Base-by-base conservation (phyloP, 768 basidiomycete species). In the Daedaleopsis sinensis region DNA sequence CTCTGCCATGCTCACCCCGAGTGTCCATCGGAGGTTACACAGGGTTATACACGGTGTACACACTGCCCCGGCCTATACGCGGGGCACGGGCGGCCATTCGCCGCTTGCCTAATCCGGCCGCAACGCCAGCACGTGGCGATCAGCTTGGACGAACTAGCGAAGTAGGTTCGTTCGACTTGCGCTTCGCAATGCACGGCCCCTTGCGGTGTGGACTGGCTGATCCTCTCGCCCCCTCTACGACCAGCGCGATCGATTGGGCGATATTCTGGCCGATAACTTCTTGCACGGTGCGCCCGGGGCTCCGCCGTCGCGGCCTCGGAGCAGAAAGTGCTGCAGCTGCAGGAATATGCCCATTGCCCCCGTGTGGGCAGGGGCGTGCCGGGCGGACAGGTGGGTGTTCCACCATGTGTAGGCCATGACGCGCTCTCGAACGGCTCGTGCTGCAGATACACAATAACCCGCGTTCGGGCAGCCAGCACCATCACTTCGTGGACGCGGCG, bases 381-480 rank as follows among this genome's bases (percentile, higher is more conserved):
- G 15, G 53, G 35, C 7, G 54, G 16, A 35, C 50, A 46, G 51
- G 55, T 32, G 46, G 32, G 43, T 48, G 36, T 27, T n/a, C 38
- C 55, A 52, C 51, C 57, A 53, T 55, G 56, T 62, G 61, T 55
- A 43, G 8, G 44, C 56, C 61, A 58, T 58, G 56, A 62, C 57
- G 37, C 27, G 61, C 52, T 62, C 57, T 62, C 52, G 57, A 44
- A 48, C 52, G 47, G 49, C 56, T 51, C 56, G 47, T 42, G 48
- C 24, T 39, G 60, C 53, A 49, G 54, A 61, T 54, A 24, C 47
- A 32, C 53, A 52, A 53, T 42, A 19, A 18, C 32, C 52, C 57
- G 44, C 52, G 53, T 58, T 52, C 49, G 50, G 52, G 43, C 24
- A 36, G 56, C 50, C 61, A 32, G 32, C 56, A 54, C n/a, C 46